These are phyloP conservation scores for Saccharomyces hybrid DNA, from an alignment of 1,139 yeast genomes.

Conservation along the genomic window DNA sequence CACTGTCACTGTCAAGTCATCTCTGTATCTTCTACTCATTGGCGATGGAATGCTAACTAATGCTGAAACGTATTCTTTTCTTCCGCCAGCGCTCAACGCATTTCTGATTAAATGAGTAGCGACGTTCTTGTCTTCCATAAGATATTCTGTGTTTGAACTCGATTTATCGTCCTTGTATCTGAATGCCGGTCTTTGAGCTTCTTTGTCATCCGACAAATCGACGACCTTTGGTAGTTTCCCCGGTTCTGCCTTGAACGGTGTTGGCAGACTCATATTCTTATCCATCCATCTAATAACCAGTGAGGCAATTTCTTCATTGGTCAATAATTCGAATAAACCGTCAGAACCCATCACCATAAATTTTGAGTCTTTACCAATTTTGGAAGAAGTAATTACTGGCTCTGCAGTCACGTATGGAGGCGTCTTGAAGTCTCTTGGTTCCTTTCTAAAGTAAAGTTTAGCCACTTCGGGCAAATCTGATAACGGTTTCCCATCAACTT, in stretches of 20 bases:
- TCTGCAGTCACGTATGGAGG: slow-evolving; percentile 98
- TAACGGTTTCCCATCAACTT: slow-evolving; percentile 36
- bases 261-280: slow-evolving; percentile 47
- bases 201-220: slow-evolving; percentile 54
- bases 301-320: slow-evolving; percentile 88
- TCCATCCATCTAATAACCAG: slow-evolving; percentile 94
- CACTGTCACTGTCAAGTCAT: slow-evolving; percentile 92
- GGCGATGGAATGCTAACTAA: slow-evolving; percentile 91
- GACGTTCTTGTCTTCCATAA: slow-evolving; percentile 75
- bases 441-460: slow-evolving; percentile 74
- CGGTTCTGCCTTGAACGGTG: slow-evolving; percentile 28
- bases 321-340: slow-evolving; percentile 85
- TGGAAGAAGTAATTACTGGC: slow-evolving; percentile 83
- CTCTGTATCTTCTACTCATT: slow-evolving; percentile 83
- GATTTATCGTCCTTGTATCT: slow-evolving; percentile 34
- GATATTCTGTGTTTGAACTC: slow-evolving; percentile 36
- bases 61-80: slow-evolving; percentile 79
- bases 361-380: slow-evolving; percentile 68
- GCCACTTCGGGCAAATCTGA: slow-evolving; percentile 69
- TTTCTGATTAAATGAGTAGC: slow-evolving; percentile 90
- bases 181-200: slow-evolving; percentile 52
- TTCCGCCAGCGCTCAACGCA: slow-evolving; percentile 85
- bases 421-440: slow-evolving; percentile 70
- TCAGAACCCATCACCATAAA: slow-evolving; percentile 91
- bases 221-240: slow-evolving; percentile 55